Conservation (phyloP, 306 rosid genomes). For the Prunus armeniaca region DNA sequence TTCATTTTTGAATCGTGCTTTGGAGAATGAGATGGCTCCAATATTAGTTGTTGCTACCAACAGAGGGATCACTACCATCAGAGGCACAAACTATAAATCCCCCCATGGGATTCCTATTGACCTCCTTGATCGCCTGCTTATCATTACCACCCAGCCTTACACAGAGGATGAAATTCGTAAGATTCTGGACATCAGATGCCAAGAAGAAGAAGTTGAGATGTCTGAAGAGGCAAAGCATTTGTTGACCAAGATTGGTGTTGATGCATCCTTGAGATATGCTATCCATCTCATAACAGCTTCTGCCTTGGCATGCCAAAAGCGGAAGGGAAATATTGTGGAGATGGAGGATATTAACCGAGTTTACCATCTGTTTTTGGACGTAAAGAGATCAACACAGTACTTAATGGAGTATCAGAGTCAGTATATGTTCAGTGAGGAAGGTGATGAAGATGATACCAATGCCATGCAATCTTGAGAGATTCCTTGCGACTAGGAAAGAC, state of each 20-base stretch:
- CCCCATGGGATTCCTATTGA: conserved; percentile 96
- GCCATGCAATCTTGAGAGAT: conserved; percentile 52
- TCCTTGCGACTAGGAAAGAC: neutral
- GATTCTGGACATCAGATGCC: conserved; percentile 80
- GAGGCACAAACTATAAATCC: conserved; percentile 95
- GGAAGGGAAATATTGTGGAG: conserved; percentile 85
- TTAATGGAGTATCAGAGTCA: conserved; percentile 91
- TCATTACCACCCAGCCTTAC: conserved; percentile 87
- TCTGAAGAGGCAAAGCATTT: conserved; percentile 74
- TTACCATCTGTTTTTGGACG: conserved; percentile 91
- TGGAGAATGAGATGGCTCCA: conserved; percentile 99
- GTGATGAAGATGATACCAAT: conserved; percentile 60
- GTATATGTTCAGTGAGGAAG: conserved; percentile 94
- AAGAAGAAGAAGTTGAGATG: conserved; percentile 87
- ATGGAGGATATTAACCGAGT: conserved; percentile 92
- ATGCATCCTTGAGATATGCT: conserved; percentile 90
- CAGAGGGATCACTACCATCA: conserved; percentile 89
- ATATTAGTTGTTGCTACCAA: conserved; percentile 93
- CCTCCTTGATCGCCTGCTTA: conserved; percentile 89
- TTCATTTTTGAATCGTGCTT: conserved; percentile 88
- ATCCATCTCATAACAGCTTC: conserved; percentile 90
- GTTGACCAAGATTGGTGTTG: conserved; percentile 89
- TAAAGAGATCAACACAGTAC: conserved; percentile 95
- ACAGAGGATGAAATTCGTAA: conserved; percentile 73
- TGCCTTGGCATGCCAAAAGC: conserved; percentile 81